A percentile compares a stretch with the other conserved stretches of the same genome.
Conservation (phyloP, 148 eudicot species). For the Gaultheria prostrata region DNA sequence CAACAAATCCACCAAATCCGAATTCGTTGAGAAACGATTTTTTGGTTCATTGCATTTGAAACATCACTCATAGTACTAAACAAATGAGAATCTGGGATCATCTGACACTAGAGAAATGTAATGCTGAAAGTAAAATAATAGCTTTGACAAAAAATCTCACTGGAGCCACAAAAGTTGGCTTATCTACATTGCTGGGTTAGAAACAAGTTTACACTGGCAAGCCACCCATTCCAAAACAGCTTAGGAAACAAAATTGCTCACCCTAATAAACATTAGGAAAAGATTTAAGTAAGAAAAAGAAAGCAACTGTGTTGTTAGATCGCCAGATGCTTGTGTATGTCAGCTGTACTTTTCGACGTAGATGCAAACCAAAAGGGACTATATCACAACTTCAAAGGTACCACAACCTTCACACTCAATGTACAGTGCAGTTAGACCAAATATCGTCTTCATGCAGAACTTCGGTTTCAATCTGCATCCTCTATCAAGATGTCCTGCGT, state of each 20-base stretch:
- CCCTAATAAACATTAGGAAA: neutral
- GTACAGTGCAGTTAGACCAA: conserved; percentile 71
- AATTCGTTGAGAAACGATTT: neutral
- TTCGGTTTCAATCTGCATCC: conserved; percentile 78
- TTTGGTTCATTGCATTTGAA: neutral
- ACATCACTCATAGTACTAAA: neutral
- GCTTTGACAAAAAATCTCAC: neutral
- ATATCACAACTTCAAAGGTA: conserved; percentile 75
- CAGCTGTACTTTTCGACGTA: neutral
- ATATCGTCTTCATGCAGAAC: conserved; percentile 55
- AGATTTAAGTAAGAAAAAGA: neutral
- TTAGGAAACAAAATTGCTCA: neutral
- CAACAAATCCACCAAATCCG: neutral
- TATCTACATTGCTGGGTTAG: neutral
- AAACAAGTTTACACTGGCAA: neutral
- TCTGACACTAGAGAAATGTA: neutral
- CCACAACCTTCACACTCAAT: conserved; percentile 64
- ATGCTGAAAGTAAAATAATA: neutral
- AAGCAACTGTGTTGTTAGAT: neutral
- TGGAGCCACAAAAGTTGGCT: neutral
- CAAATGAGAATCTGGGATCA: neutral
- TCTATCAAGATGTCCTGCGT: conserved; percentile 70
- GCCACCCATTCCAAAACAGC: neutral
- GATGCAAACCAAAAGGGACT: neutral
- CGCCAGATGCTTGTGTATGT: neutral